Percentiles rank a stretch among this genome's conserved stretches.
These are phyloP conservation scores for Mucuna pruriens DNA, from an alignment of 306 rosid species.

Conservation along the genomic window DNA sequence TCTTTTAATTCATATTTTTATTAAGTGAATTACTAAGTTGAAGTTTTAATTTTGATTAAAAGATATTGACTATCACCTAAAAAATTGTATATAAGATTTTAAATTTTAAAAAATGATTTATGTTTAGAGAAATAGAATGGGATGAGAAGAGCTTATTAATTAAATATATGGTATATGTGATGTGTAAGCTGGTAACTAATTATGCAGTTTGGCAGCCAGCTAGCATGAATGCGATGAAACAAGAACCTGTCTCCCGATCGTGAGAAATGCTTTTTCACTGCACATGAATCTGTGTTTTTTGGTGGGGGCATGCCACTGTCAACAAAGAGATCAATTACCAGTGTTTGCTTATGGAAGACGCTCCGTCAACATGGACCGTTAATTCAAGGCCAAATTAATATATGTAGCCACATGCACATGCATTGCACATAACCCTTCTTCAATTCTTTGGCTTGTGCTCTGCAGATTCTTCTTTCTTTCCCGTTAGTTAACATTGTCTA, in stretches of 20 bases:
- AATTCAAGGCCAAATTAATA: background rate
- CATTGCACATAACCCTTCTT: background rate
- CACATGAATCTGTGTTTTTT: constrained; percentile 11
- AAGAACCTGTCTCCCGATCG: constrained; percentile 5
- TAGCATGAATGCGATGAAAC: constrained; percentile 38
- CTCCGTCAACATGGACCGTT: no score
- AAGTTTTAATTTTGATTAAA: no score
- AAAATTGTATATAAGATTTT: no score
- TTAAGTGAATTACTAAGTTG: no score
- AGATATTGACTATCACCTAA: no score
- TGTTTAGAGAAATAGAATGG: no score
- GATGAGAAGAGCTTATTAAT: no score
- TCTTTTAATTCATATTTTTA: no score
- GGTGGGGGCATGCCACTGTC: constrained; percentile 1
- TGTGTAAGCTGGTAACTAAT: background rate
- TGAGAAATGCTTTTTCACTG: constrained; percentile 1
- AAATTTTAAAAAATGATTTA: no score
- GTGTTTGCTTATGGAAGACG: background rate
- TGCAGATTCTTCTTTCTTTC: background rate
- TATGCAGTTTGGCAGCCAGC: background rate
- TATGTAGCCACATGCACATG: background rate
- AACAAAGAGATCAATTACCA: background rate
- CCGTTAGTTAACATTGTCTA: constrained; percentile 8
- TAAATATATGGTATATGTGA: no score
- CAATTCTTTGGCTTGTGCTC: constrained; percentile 10